Conservation (phyloP, 495 filamentous ascomycete species). For the Penicillium argentinense region DNA sequence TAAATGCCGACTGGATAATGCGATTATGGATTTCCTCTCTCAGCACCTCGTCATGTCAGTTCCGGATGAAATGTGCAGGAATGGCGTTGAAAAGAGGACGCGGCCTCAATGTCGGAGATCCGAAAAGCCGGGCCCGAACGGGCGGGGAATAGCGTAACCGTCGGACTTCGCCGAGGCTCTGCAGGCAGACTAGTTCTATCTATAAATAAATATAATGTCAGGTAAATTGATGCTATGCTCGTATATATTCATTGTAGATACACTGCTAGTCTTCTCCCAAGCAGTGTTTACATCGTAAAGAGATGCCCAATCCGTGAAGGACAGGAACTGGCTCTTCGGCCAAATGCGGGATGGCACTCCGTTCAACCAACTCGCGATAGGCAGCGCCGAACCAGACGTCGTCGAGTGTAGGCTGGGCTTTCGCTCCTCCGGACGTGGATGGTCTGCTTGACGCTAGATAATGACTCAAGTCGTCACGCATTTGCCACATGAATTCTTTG, state of each 20-base stretch:
- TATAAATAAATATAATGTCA: too few relatives aligned
- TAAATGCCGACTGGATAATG: neutral
- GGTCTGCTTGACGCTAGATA: conserved; percentile 10
- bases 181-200: neutral
- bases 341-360: conserved; percentile 27
- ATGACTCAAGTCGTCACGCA: conserved; percentile 25
- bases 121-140: conserved; percentile 20
- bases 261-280: conserved; percentile 4
- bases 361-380: conserved; percentile 19
- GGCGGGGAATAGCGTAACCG: conserved; percentile 1
- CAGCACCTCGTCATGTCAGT: neutral
- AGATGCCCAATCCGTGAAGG: conserved; percentile 22
- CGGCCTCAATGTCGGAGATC: conserved; percentile 6
- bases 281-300: conserved; percentile 24
- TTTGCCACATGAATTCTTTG: conserved; percentile 29
- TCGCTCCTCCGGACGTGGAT: neutral
- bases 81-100: neutral
- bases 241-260: too few relatives aligned
- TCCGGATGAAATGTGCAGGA: neutral
- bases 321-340: conserved; percentile 21
- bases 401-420: conserved; percentile 11
- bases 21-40: neutral
- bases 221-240: too few relatives aligned
- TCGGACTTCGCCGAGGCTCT: neutral
- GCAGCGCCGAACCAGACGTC: conserved; percentile 32